A percentile compares a stretch with the other conserved stretches of the same genome.
Conservation (phyloP, 2,329 filamentous ascomycete genomes). For the Cercospora sp. region DNA sequence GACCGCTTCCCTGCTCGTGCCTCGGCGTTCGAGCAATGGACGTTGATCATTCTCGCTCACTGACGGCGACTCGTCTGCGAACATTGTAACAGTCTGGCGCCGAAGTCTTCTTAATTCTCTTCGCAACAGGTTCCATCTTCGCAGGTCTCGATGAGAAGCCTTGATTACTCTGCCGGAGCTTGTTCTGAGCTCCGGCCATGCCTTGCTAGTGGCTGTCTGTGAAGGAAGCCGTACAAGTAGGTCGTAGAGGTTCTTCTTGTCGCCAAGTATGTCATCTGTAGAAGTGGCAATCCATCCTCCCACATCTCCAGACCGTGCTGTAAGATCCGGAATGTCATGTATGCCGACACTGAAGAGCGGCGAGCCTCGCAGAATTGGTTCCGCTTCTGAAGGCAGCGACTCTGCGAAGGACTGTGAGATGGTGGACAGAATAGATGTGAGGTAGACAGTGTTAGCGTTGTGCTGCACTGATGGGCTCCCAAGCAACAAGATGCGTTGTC, state of each 20-base stretch:
- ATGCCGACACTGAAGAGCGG: constrained; percentile 93
- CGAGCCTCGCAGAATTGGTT: constrained; percentile 64
- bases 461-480: constrained; percentile 81
- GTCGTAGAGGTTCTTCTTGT: constrained; percentile 86
- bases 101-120: constrained; percentile 28
- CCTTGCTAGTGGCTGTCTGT: constrained; percentile 37
- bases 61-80: constrained; percentile 28
- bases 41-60: constrained; percentile 16
- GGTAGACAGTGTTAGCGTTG: constrained; percentile 85
- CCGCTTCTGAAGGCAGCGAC: constrained; percentile 56
- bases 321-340: constrained; percentile 82
- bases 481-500: constrained; percentile 85
- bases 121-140: constrained; percentile 71
- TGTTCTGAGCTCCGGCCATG: constrained; percentile 68
- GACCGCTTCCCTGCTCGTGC: constrained; percentile 20
- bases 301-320: constrained; percentile 51
- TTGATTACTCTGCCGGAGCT: constrained; percentile 68
- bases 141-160: constrained; percentile 86
- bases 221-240: constrained; percentile 68
- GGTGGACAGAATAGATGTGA: constrained; percentile 88
- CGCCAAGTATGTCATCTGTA: constrained; percentile 86
- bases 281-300: constrained; percentile 89
- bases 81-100: constrained; percentile 40
- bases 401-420: constrained; percentile 74
- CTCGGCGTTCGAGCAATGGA: constrained; percentile 29